Evolutionary conservation across 352 stramenopile species (phyloP).

Genomic region (Aphanomyces euteiches): DNA sequence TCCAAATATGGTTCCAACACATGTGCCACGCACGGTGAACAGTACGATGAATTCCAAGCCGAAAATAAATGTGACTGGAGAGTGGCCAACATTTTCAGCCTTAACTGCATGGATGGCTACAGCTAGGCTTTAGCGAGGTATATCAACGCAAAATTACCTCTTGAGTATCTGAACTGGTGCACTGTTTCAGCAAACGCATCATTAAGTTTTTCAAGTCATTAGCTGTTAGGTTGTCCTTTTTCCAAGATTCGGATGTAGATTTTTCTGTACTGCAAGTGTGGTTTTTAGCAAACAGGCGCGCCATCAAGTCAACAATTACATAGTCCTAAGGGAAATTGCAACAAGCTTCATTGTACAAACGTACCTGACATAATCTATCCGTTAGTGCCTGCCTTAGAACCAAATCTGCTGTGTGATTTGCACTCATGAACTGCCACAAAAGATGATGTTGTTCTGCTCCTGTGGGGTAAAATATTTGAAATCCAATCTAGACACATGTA

Average conservation of each 20-base stretch:
- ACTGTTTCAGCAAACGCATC: conserved; percentile 13
- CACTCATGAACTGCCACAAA: conserved; percentile 33
- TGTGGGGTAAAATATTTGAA: conserved; percentile 45
- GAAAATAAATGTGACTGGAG: conserved; percentile 44
- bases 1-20: conserved; percentile 45
- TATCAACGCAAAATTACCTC: conserved; percentile 8
- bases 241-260: background rate
- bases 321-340: conserved; percentile 26
- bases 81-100: conserved; percentile 38
- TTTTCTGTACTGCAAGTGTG: background rate
- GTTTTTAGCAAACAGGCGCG: conserved; percentile 22
- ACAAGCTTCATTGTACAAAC: background rate
- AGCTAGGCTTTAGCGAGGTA: conserved; percentile 3
- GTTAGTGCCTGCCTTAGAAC: conserved; percentile 34
- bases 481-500: conserved; percentile 42
- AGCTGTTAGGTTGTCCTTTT: conserved; percentile 6
- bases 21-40: conserved; percentile 31
- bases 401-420: background rate
- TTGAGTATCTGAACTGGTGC: background rate
- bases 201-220: conserved; percentile 12
- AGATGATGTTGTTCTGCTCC: conserved; percentile 25
- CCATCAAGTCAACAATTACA: conserved; percentile 36
- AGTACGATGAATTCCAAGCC: conserved; percentile 32
- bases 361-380: conserved; percentile 38
- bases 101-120: conserved; percentile 13